These are phyloP conservation scores for Rhodotorula sp. DNA, from an alignment of 1,284 basidiomycete genomes.

Conservation along the genomic window DNA sequence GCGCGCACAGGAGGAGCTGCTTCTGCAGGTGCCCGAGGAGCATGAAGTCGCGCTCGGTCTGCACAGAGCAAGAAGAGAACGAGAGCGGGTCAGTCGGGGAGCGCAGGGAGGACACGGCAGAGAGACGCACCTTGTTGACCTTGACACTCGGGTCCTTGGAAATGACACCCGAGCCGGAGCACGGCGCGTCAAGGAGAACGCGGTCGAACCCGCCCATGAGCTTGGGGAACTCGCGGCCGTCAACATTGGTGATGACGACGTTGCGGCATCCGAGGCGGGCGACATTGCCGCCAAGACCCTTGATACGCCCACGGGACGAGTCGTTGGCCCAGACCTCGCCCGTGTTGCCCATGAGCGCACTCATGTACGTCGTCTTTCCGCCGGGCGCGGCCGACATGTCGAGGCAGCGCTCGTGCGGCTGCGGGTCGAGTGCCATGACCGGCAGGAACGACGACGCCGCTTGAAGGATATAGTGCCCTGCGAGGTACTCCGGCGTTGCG, in stretches of 20 bases:
- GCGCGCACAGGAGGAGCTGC: constrained; percentile 95
- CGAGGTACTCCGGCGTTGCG: constrained; percentile 97
- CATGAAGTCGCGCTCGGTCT: constrained; percentile 93
- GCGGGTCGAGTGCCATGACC: constrained; percentile 90
- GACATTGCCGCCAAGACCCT: constrained; percentile 94
- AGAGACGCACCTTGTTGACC: constrained; percentile 80
- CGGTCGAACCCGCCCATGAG: constrained; percentile 98
- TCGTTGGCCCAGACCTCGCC: constrained; percentile 99
- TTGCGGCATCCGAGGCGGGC: constrained; percentile 98
- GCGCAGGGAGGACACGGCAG: not conserved
- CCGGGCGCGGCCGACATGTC: constrained; percentile 99
- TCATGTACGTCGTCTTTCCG: constrained; percentile 95
- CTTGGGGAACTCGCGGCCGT: constrained; percentile 98
- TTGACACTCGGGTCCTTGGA: constrained; percentile 98
- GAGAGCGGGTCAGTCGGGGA: not conserved
- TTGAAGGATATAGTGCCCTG: constrained; percentile 99
- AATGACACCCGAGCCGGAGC: constrained; percentile 97
- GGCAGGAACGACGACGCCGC: constrained; percentile 99
- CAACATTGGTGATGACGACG: constrained; percentile 95
- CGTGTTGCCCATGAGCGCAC: constrained; percentile 95
- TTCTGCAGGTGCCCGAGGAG: constrained; percentile 96
- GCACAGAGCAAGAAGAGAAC: not conserved
- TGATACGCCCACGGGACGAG: constrained; percentile 89
- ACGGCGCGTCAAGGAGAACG: constrained; percentile 94
- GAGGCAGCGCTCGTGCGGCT: constrained; percentile 89